Conservation (phyloP, 2,329 filamentous ascomycete genomes). For the Colletotrichum cuscutae region DNA sequence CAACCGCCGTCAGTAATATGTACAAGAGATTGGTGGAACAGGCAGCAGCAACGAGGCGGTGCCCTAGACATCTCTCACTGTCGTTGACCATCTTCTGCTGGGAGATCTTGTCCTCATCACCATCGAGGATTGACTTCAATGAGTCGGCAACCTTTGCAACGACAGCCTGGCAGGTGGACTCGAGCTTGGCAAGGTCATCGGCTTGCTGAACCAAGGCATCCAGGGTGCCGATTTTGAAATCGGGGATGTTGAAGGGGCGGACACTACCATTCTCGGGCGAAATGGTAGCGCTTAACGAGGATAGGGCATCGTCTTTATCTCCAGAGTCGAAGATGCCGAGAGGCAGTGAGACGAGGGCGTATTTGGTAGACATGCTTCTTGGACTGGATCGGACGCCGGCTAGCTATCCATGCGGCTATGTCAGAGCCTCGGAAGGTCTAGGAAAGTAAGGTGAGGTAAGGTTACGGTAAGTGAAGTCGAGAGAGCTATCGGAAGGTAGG, state of each 20-base stretch:
- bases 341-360: slow-evolving; percentile 90
- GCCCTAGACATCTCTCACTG: slow-evolving; percentile 60
- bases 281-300: slow-evolving; percentile 78
- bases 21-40: slow-evolving; percentile 10
- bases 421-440: not conserved
- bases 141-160: slow-evolving; percentile 91
- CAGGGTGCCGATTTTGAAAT: slow-evolving; percentile 97
- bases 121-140: slow-evolving; percentile 82
- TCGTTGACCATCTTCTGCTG: slow-evolving; percentile 95
- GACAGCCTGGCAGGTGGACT: slow-evolving; percentile 80
- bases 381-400: not conserved
- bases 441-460: not conserved
- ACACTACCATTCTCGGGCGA: slow-evolving; percentile 80
- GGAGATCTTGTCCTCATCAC: slow-evolving; percentile 82
- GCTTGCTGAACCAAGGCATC: slow-evolving; percentile 96
- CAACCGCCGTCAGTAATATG: slow-evolving; percentile 39
- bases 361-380: slow-evolving; percentile 66
- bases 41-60: slow-evolving; percentile 21
- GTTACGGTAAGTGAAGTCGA: not conserved
- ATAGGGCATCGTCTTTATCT: slow-evolving; percentile 83
- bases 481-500: not conserved
- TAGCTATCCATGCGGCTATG: slow-evolving; percentile 19
- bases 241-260: slow-evolving; percentile 82
- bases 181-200: slow-evolving; percentile 92
- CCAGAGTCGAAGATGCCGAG: slow-evolving; percentile 85